Conservation (phyloP, 2,329 filamentous ascomycete species). For the Claviceps sp. region DNA sequence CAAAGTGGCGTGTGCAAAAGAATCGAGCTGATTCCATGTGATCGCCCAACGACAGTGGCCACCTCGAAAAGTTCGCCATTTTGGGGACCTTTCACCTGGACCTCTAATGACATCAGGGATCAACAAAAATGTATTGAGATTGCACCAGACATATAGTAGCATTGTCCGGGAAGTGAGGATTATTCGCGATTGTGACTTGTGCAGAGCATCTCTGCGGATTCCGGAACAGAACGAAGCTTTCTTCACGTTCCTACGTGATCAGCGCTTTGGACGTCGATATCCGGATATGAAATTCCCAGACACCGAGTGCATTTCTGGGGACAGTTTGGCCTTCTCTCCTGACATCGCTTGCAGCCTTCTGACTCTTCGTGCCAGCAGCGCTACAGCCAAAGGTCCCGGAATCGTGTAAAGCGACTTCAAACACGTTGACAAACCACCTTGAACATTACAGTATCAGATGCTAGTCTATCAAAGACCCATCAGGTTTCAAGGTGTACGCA, state of each 20-base stretch:
- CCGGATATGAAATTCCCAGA: not conserved
- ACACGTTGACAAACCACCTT: conserved; percentile 36
- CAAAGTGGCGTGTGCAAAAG: too few relatives aligned
- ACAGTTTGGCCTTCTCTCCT: conserved; percentile 2
- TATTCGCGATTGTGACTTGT: too few relatives aligned
- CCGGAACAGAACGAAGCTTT: not conserved
- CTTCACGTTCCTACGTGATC: not conserved
- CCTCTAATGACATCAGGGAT: too few relatives aligned
- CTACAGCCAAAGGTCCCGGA: conserved; percentile 33
- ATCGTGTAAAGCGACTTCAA: conserved; percentile 36
- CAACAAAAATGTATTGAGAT: too few relatives aligned
- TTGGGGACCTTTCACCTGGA: too few relatives aligned
- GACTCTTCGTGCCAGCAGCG: conserved; percentile 30
- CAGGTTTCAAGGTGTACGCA: conserved; percentile 8
- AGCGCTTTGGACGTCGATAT: not conserved
- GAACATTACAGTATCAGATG: conserved; percentile 9
- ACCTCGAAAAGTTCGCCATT: too few relatives aligned
- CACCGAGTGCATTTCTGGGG: conserved; percentile 1
- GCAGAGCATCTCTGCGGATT: not conserved
- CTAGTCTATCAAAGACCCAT: too few relatives aligned
- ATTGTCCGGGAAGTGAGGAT: too few relatives aligned
- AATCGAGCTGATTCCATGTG: too few relatives aligned
- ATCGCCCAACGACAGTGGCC: too few relatives aligned
- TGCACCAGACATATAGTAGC: too few relatives aligned
- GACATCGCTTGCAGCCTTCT: conserved; percentile 13